Percentiles rank a stretch among this genome's conserved stretches.
These are phyloP conservation scores for Coccomyxa subellipsoidea DNA, from an alignment of 163 green algal genomes.

Conservation along the genomic window DNA sequence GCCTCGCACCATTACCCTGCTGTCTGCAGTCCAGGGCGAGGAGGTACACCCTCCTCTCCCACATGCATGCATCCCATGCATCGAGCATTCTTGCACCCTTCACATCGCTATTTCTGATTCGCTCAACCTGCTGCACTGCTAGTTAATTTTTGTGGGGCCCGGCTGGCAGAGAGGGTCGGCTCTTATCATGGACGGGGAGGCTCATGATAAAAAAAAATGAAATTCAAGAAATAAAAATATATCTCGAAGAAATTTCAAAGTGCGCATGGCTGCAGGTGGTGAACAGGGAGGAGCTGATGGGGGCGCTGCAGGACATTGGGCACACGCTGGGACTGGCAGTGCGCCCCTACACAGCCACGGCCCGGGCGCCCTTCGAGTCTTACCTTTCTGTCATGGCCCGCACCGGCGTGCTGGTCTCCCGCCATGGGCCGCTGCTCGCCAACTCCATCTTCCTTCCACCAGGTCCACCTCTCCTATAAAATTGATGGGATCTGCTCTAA, in stretches of 20 bases:
- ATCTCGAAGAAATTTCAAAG: too few species aligned
- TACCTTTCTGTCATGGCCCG: conserved; percentile 57
- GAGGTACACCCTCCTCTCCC: conserved; percentile 13
- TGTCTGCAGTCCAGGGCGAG: conserved; percentile 35
- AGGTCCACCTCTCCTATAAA: conserved; percentile 32
- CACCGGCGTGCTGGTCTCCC: conserved; percentile 66
- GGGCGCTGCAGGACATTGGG: conserved; percentile 40
- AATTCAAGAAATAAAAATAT: too few species aligned
- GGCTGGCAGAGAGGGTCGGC: too few species aligned
- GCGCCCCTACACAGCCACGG: conserved; percentile 39
- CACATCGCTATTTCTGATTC: background rate
- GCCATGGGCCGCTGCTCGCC: conserved; percentile 68
- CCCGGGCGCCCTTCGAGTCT: conserved; percentile 57
- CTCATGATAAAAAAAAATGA: too few species aligned
- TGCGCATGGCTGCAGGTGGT: conserved; percentile 19
- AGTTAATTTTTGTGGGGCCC: too few species aligned
- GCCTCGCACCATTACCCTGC: conserved; percentile 44
- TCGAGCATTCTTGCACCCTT: too few species aligned
- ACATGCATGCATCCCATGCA: background rate
- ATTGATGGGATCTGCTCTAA: too few species aligned
- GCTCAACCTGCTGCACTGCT: background rate
- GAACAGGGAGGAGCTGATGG: conserved; percentile 38
- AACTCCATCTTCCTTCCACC: conserved; percentile 65
- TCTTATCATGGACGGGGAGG: too few species aligned
- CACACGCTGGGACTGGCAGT: conserved; percentile 44